phyloP scores from a whole-genome alignment of 352 stramenopile genomes.

The Plasmopara muralis region DNA sequence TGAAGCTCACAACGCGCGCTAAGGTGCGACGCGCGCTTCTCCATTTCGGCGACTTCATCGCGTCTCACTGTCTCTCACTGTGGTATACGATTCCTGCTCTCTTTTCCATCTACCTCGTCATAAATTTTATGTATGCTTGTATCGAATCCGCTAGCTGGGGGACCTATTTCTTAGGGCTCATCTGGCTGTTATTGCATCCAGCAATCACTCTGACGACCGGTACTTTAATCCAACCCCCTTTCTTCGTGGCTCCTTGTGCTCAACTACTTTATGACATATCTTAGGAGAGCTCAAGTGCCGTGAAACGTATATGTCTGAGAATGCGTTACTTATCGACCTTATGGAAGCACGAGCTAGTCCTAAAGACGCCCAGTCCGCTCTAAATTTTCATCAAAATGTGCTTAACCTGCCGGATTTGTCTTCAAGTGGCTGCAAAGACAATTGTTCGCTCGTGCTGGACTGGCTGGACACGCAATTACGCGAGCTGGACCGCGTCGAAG shows the following conservation, averaged over 20 bases:
- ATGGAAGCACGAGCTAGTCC: constrained; percentile 44
- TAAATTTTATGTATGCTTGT: constrained; percentile 1
- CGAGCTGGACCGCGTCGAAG: constrained; percentile 48
- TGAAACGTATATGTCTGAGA: constrained; percentile 86
- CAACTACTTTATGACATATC: not conserved
- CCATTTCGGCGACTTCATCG: constrained; percentile 19
- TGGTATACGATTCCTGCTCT: constrained; percentile 20
- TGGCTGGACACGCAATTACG: constrained; percentile 59
- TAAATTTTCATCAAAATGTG: constrained; percentile 33
- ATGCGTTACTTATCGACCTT: constrained; percentile 76
- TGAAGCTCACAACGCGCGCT: constrained; percentile 18
- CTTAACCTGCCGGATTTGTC: constrained; percentile 29
- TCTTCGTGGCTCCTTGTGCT: not conserved
- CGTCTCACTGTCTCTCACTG: constrained; percentile 28
- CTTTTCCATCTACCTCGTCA: not conserved
- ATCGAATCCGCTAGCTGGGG: constrained; percentile 37
- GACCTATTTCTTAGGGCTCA: constrained; percentile 53
- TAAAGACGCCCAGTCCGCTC: constrained; percentile 27
- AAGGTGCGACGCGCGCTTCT: constrained; percentile 26
- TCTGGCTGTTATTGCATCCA: constrained; percentile 78
- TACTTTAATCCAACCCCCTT: constrained; percentile 2
- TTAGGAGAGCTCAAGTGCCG: constrained; percentile 71
- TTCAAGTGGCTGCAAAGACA: constrained; percentile 28
- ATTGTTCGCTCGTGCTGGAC: constrained; percentile 41
- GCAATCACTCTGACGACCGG: constrained; percentile 71